phyloP scores from a whole-genome alignment of 805 yeast genomes.

The Starmerella tilneyi region DNA sequence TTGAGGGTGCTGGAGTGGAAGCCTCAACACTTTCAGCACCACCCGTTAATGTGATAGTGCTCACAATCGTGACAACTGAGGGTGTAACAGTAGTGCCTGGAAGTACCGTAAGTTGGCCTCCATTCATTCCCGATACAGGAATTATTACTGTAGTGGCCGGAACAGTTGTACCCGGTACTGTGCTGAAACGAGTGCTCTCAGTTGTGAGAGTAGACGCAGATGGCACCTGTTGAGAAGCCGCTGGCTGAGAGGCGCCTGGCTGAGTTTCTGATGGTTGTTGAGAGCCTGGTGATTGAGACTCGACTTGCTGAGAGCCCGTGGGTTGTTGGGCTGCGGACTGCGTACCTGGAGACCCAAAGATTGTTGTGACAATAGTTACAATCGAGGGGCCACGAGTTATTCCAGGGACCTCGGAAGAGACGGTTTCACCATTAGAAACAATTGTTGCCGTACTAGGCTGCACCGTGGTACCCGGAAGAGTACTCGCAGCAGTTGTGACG shows the following conservation, averaged over 20 bases:
- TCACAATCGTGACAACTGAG: slow-evolving; percentile 9
- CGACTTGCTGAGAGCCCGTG: too few relatives aligned
- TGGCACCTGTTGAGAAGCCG: too few relatives aligned
- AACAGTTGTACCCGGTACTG: slow-evolving; percentile 18
- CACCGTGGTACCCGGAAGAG: not conserved
- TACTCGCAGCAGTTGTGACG: not conserved
- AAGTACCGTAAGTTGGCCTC: slow-evolving; percentile 3
- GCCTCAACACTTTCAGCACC: not conserved
- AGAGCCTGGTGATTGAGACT: too few relatives aligned
- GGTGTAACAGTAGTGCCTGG: slow-evolving; percentile 12
- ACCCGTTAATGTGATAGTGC: slow-evolving; percentile 10
- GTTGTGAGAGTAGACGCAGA: too few relatives aligned
- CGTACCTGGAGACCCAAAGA: too few relatives aligned
- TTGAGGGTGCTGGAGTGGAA: not conserved
- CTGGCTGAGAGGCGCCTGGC: too few relatives aligned
- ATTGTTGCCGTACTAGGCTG: not conserved
- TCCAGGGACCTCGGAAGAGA: not conserved
- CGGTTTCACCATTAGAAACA: not conserved
- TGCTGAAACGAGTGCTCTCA: too few relatives aligned
- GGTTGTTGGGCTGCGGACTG: too few relatives aligned
- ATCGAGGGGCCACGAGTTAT: slow-evolving; percentile 3
- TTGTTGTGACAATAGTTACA: slow-evolving; percentile 5
- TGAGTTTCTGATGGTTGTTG: too few relatives aligned
- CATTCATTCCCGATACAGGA: slow-evolving; percentile 9
- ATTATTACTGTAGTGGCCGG: slow-evolving; percentile 5